phyloP scores from a whole-genome alignment of 73 alveolate species.

The Effrenium voratum region DNA sequence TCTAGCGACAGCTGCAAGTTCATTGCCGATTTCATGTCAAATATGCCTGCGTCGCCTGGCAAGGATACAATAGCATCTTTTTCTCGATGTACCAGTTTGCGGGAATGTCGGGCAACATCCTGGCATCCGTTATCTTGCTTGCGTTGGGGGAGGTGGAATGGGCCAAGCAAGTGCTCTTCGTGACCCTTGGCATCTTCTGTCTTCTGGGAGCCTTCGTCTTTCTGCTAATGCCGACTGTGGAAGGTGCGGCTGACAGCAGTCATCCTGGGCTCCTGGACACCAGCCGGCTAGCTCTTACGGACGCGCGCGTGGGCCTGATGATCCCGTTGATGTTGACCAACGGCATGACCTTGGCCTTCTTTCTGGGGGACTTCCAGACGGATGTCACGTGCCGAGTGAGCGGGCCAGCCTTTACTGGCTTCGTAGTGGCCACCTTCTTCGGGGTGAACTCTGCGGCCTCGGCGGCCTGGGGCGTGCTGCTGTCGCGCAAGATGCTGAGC shows the following conservation, averaged over 20 bases:
- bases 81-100: slow-evolving; percentile 91
- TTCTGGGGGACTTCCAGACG: slow-evolving; percentile 79
- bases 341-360: slow-evolving; percentile 92
- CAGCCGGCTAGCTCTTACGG: slow-evolving; percentile 63
- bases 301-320: slow-evolving; percentile 54
- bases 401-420: slow-evolving; percentile 79
- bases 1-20: too few relatives aligned
- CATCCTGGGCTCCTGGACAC: slow-evolving; percentile 51
- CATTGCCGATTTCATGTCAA: too few relatives aligned
- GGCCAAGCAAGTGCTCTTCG: slow-evolving; percentile 54
- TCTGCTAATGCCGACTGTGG: slow-evolving; percentile 70
- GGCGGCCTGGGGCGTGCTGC: slow-evolving; percentile 62
- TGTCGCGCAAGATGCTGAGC: not conserved
- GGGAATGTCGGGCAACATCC: slow-evolving; percentile 73
- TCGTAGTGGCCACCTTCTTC: slow-evolving; percentile 56
- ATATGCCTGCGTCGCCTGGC: too few relatives aligned
- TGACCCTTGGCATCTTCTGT: slow-evolving; percentile 18
- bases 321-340: slow-evolving; percentile 89
- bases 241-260: slow-evolving; percentile 40
- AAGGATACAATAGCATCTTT: slow-evolving; percentile 79
- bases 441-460: slow-evolving; percentile 55
- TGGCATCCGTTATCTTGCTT: slow-evolving; percentile 51
- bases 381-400: slow-evolving; percentile 74
- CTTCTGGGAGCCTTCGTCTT: slow-evolving; percentile 61
- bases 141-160: slow-evolving; percentile 33